These are phyloP conservation scores for Reticulascus tulasneorum DNA, from an alignment of 2,329 filamentous ascomycete genomes.

Conservation along the genomic window DNA sequence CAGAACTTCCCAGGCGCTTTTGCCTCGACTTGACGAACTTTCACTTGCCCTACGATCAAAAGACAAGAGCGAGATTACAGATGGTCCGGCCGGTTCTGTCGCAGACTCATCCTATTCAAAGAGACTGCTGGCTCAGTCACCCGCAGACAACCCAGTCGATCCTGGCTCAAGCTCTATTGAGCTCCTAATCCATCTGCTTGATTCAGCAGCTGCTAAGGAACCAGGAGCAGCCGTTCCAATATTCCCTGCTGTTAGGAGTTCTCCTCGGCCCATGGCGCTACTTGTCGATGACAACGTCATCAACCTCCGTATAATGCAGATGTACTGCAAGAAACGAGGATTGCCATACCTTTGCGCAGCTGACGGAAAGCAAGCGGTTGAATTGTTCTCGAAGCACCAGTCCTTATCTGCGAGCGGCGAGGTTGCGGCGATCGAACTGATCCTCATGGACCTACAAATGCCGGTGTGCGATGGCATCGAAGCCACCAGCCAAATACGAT, in stretches of 20 bases:
- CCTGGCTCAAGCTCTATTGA: too few relatives aligned
- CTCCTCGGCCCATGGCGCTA: conserved; percentile 24
- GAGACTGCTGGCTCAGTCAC: too few relatives aligned
- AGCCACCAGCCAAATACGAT: conserved; percentile 21
- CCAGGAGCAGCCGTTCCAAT: too few relatives aligned
- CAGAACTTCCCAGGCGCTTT: not conserved
- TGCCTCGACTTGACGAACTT: too few relatives aligned
- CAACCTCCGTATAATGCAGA: conserved; percentile 43
- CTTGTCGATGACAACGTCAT: conserved; percentile 46
- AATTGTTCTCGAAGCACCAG: conserved; percentile 21
- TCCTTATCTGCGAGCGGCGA: conserved; percentile 2
- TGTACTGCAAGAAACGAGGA: conserved; percentile 40
- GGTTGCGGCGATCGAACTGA: conserved; percentile 14
- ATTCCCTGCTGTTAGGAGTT: too few relatives aligned
- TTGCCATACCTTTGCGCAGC: conserved; percentile 37
- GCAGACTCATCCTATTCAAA: too few relatives aligned
- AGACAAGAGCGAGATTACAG: too few relatives aligned
- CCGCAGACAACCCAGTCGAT: too few relatives aligned
- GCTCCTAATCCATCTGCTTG: too few relatives aligned
- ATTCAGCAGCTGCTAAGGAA: too few relatives aligned
- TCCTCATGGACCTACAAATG: conserved; percentile 26
- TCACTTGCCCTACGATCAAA: too few relatives aligned
- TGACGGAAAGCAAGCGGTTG: conserved; percentile 40
- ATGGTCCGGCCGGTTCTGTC: too few relatives aligned
- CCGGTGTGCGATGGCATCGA: conserved; percentile 23